Percentiles rank a stretch among this genome's conserved stretches.
These are phyloP conservation scores for Oryza meridionalis DNA, from an alignment of 176 grass and related monocot species.

Conservation along the genomic window DNA sequence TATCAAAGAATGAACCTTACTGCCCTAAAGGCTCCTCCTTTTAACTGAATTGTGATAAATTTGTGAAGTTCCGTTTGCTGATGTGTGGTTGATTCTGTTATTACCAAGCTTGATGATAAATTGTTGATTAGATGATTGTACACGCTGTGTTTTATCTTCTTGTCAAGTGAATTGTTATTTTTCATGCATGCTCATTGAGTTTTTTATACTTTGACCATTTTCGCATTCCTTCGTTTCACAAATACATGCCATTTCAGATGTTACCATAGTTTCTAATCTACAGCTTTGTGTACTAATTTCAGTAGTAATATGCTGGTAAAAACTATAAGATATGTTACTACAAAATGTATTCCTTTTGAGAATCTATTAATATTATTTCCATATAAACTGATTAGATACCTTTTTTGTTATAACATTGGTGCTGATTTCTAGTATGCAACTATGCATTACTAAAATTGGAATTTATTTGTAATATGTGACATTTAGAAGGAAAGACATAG, in stretches of 20 bases:
- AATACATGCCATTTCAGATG: neutral
- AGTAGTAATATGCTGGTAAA: conserved; percentile 2
- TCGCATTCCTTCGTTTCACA: neutral
- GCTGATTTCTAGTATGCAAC: too few species aligned
- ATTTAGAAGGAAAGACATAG: too few species aligned
- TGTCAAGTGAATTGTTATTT: neutral
- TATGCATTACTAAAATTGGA: too few species aligned
- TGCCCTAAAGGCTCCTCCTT: neutral
- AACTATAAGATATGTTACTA: neutral
- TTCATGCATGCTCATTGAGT: neutral
- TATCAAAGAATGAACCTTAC: conserved; percentile 8
- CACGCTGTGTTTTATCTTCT: neutral
- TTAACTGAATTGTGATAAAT: neutral
- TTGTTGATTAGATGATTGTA: neutral
- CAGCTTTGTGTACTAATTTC: neutral
- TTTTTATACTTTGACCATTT: conserved; percentile 1
- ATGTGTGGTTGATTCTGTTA: neutral
- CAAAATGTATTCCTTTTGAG: too few species aligned
- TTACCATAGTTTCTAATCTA: neutral
- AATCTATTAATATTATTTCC: too few species aligned
- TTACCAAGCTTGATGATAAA: neutral
- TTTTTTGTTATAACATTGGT: too few species aligned
- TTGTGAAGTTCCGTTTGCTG: neutral
- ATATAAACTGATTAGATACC: too few species aligned
- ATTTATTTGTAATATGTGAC: too few species aligned